Base-by-base conservation (phyloP, 2,329 filamentous ascomycete genomes). In the Myrmaecium sp. region DNA sequence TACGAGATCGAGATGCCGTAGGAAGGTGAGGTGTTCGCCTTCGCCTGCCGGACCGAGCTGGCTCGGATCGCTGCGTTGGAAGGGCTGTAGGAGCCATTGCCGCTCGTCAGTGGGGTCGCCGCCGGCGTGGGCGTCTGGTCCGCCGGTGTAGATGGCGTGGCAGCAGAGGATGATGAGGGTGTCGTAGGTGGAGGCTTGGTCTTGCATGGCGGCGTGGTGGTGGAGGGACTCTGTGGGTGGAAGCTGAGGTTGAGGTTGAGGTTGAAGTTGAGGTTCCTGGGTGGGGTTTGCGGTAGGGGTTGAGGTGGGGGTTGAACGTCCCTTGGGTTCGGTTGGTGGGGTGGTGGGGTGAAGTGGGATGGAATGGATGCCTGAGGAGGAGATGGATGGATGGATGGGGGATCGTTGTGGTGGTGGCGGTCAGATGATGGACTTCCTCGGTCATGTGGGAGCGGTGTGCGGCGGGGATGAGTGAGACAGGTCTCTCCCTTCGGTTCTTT, bases 101-200 rank as follows among this genome's bases (percentile, higher is more conserved):
- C 32, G 25, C 21, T 58, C 54, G n/a, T 43, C 29, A 21, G 44
- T 36, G 21, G 47, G 46, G 20, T 39, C 42, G 17, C 42, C 28
- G 5, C 46, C 33, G 3, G 43, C 38, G n/a, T n/a, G n/a, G 17
- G 51, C 44, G 26, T 39, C 33, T 3, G 26, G 25, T 4, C 26
- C 25, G 15, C 72, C 72, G 9, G 60, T 52, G 62, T 77, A 91
- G 31, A 86, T 80, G 15, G 71, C 78, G 52, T 92, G 82, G 47
- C 82, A 84, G 57, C 81, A 89, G 26, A 91, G 75, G 25, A 91
- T 55, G 27, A 91, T 68, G 7, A 91, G 62, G 36, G 79, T 42
- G 9, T 48, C 42, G 11, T 30, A 30, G 29, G 27, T 14, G 17
- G 14, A 12, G n/a, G n/a, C n/a, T n/a, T n/a, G n/a, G n/a, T n/a